Percentiles rank a stretch among this genome's conserved stretches.
phyloP scores from a whole-genome alignment of 1,284 basidiomycete species.

The Pseudozyma tsukubaensis region DNA sequence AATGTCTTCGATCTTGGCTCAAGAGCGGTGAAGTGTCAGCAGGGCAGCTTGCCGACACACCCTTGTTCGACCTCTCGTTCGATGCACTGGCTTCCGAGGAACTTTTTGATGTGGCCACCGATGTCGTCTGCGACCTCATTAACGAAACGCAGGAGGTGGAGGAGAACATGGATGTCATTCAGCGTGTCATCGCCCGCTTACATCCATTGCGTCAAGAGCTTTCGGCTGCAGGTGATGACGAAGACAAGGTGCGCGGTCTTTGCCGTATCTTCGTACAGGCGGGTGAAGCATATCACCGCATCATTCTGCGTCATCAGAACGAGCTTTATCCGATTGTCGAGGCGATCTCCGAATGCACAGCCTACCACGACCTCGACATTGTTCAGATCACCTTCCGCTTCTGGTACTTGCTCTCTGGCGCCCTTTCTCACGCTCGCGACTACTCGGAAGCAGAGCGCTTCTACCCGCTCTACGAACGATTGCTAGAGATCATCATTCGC shows the following conservation, averaged over 20 bases:
- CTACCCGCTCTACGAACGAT: constrained; percentile 81
- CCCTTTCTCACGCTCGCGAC: constrained; percentile 72
- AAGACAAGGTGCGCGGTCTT: constrained; percentile 88
- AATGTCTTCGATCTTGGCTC: constrained; percentile 88
- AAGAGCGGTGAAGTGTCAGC: constrained; percentile 84
- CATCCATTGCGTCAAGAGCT: constrained; percentile 55
- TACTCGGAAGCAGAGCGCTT: constrained; percentile 72
- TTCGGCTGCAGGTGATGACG: constrained; percentile 72
- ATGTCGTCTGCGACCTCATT: constrained; percentile 91
- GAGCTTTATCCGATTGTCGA: constrained; percentile 93
- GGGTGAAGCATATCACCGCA: constrained; percentile 90
- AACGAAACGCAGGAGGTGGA: constrained; percentile 98
- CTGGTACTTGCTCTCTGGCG: constrained; percentile 79
- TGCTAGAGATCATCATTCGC: constrained; percentile 87
- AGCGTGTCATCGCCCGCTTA: constrained; percentile 80
- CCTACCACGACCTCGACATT: constrained; percentile 92
- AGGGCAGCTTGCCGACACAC: constrained; percentile 77
- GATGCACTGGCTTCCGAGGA: constrained; percentile 72
- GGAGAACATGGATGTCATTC: constrained; percentile 89
- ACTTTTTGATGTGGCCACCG: constrained; percentile 91
- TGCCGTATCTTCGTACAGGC: constrained; percentile 94
- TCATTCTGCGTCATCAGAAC: constrained; percentile 89
- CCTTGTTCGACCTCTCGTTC: constrained; percentile 78
- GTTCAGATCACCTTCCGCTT: constrained; percentile 98
- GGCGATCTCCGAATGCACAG: constrained; percentile 92